Evolutionary conservation across 345 rosid species (phyloP).

Genomic region (Salix caprea): DNA sequence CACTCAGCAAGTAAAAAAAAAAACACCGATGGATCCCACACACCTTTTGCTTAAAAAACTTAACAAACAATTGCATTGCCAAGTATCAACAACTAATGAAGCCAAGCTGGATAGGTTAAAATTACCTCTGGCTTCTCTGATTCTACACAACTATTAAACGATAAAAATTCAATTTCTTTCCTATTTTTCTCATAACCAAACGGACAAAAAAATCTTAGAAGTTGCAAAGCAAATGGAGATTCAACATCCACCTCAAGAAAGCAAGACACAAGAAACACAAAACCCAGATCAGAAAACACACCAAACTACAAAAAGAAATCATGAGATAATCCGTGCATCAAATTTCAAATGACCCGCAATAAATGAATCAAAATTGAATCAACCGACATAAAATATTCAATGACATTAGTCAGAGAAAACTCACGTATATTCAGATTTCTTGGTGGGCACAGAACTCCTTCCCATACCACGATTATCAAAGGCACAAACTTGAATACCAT

Average conservation of each 20-base stretch:
- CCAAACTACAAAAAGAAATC: background rate
- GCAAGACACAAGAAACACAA: background rate
- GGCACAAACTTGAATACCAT: constrained; percentile 73
- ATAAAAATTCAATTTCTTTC: background rate
- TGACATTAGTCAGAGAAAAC: constrained; percentile 12
- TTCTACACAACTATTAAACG: background rate
- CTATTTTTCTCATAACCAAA: background rate
- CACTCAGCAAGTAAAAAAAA: constrained; percentile 12
- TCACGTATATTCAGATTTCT: constrained; percentile 70
- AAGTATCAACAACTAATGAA: background rate
- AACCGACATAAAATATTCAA: too few species aligned
- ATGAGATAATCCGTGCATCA: background rate
- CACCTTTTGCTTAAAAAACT: background rate
- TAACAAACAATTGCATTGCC: background rate
- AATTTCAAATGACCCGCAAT: background rate
- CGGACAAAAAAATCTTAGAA: background rate
- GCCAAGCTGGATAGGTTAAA: background rate
- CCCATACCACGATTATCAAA: constrained; percentile 99
- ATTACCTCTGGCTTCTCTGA: background rate
- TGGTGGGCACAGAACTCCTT: constrained; percentile 72
- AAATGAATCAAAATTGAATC: background rate
- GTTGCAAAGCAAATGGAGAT: background rate
- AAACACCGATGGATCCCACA: background rate
- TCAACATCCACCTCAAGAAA: background rate
- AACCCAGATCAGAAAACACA: background rate